Evolutionary conservation across 1,284 basidiomycete genomes (phyloP).

Genomic region (Laetiporus sulphureus): DNA sequence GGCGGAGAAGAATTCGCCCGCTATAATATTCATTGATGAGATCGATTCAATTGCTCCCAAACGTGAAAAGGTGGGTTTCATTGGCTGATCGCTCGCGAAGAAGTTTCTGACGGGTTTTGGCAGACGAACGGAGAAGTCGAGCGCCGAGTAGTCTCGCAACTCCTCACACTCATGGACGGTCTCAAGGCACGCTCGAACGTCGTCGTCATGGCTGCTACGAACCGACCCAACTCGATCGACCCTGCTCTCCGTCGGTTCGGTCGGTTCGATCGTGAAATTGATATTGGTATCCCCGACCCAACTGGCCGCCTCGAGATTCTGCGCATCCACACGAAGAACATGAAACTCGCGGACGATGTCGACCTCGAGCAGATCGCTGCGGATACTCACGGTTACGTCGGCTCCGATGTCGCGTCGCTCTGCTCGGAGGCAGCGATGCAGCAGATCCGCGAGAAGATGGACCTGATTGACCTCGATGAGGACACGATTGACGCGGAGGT

Average conservation of each 20-base stretch:
- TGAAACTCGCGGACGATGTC: constrained; percentile 98
- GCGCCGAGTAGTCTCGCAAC: constrained; percentile 96
- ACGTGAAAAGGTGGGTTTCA: constrained; percentile 81
- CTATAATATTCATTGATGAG: constrained; percentile 99
- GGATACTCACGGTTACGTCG: constrained; percentile 98
- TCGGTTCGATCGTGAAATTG: constrained; percentile 98
- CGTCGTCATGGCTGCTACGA: constrained; percentile 99
- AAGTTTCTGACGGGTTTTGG: constrained; percentile 12
- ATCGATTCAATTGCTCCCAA: constrained; percentile 99
- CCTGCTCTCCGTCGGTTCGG: constrained; percentile 97
- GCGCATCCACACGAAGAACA: constrained; percentile 99
- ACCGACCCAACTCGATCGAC: constrained; percentile 98
- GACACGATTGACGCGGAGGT: constrained; percentile 98
- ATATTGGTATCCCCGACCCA: constrained; percentile 98
- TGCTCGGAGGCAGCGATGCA: constrained; percentile 99
- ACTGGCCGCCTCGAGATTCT: constrained; percentile 98
- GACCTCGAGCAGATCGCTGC: constrained; percentile 99
- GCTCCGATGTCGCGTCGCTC: constrained; percentile 93
- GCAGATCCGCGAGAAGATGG: constrained; percentile 98
- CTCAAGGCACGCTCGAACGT: constrained; percentile 98
- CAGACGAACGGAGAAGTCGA: constrained; percentile 99
- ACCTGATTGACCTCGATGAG: constrained; percentile 87
- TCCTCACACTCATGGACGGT: constrained; percentile 98
- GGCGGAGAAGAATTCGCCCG: constrained; percentile 99
- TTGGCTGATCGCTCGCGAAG: constrained; percentile 2